Evolutionary conservation across 2,329 filamentous ascomycete species (phyloP).

Genomic region (Claviceps digitariae): DNA sequence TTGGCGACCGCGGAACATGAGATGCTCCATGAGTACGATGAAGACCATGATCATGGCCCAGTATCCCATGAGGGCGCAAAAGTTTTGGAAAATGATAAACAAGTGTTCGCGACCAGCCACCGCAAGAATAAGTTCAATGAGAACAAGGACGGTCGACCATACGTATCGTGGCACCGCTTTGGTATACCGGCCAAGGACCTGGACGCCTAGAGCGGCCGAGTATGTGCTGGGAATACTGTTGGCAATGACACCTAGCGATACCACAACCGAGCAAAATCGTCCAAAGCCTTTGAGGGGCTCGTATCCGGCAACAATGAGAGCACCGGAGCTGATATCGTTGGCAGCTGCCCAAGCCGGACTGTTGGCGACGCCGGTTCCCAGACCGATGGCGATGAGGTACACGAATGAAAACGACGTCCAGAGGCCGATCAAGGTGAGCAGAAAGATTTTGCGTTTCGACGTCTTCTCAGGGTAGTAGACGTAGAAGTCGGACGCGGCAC

Average conservation of each 20-base stretch:
- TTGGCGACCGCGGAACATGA: constrained; percentile 27
- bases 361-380: constrained; percentile 36
- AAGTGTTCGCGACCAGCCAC: constrained; percentile 39
- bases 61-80: constrained; percentile 39
- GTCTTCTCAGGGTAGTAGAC: constrained; percentile 59
- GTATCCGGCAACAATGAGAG: constrained; percentile 42
- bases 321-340: constrained; percentile 38
- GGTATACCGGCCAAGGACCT: constrained; percentile 41
- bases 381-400: constrained; percentile 48
- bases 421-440: constrained; percentile 55
- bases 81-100: constrained; percentile 39
- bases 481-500: constrained; percentile 65
- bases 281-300: constrained; percentile 40
- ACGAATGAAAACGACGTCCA: constrained; percentile 47
- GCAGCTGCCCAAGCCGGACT: constrained; percentile 35
- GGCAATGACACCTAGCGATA: constrained; percentile 40
- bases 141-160: constrained; percentile 39
- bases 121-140: constrained; percentile 40
- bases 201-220: constrained; percentile 44
- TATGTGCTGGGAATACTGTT: constrained; percentile 44
- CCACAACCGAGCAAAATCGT: constrained; percentile 40
- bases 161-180: constrained; percentile 37
- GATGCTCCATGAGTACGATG: constrained; percentile 31
- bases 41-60: constrained; percentile 39
- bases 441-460: constrained; percentile 49